Evolutionary conservation across 2,329 filamentous ascomycete genomes (phyloP), one percentile per base, ranked within the genome.

Genomic region (Domatiomyces catenatus): DNA sequence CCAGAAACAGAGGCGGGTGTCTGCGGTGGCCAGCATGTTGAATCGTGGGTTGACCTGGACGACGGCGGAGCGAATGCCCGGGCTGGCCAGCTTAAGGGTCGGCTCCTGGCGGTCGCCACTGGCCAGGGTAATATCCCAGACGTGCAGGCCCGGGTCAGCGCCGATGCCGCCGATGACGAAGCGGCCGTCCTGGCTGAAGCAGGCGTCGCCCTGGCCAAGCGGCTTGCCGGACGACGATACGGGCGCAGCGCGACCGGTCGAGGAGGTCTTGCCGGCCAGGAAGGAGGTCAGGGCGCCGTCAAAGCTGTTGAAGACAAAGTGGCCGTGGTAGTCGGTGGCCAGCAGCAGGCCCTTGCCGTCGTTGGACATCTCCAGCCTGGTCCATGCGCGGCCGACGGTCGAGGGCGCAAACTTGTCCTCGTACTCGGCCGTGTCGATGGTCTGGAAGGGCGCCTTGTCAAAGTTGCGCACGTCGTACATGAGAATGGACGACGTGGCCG

Each of bases 381-480:
- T 92, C 92, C 92, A 98, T 58, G 64, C 67, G 44, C 68, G 62
- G 36, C 69, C 69, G 24, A 69, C 72, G 47, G 68, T 74, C 44
- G 69, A 72, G 46, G 66, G 69, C 42, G 66, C 75, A 54, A 65
- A 74, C 60, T 67, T 63, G 58, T 84, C 80, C 46, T 81, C 76
- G 5, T 73, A 66, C 60, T 61, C 68, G 53, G 61, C 69, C 63
- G 96, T 72, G 62, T 96, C 90, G 61, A 96, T 92, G 7, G 78
- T 84, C 8, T 82, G 77, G 61, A 98, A 93, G 0, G 92, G 92
- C 3, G 84, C 80, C 66, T 92, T 94, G 66, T 94, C 86, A 68
- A 86, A 96, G 65, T 94, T 93, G 58, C 89, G 83, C 58, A 88
- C 78, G 65, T 98, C 92, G 70, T 96, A 98, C 46, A 98, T 80